Conservation (phyloP, 2,329 filamentous ascomycete genomes). For the Curvularia lunata region DNA sequence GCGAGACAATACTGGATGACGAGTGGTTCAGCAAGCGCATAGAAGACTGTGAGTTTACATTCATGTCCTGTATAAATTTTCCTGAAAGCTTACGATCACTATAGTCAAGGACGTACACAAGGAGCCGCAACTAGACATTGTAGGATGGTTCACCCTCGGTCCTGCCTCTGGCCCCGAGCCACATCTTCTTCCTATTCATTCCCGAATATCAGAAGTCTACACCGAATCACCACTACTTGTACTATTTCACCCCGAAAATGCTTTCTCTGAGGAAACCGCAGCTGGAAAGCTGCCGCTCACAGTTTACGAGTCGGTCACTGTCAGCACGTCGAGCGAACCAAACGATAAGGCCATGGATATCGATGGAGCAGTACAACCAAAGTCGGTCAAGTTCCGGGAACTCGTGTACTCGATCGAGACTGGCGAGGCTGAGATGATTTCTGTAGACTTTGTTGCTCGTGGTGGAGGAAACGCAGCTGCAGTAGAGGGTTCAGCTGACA, state of each 20-base stretch:
- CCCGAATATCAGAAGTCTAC: constrained; percentile 73
- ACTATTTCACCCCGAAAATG: constrained; percentile 76
- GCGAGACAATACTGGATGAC: constrained; percentile 67
- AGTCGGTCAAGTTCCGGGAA: constrained; percentile 75
- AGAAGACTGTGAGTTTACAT: constrained; percentile 74
- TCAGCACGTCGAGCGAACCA: constrained; percentile 39
- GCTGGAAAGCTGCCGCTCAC: constrained; percentile 87
- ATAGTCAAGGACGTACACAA: constrained; percentile 89
- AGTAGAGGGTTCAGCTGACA: constrained; percentile 43
- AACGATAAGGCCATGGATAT: constrained; percentile 60
- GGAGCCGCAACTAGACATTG: constrained; percentile 75
- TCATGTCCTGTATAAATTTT: not conserved
- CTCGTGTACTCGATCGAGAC: constrained; percentile 89
- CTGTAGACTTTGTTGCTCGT: constrained; percentile 88
- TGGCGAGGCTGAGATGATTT: constrained; percentile 96
- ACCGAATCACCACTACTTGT: constrained; percentile 90
- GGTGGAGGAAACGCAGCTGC: constrained; percentile 81
- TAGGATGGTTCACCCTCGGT: constrained; percentile 90
- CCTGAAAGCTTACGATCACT: constrained; percentile 10
- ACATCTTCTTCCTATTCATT: constrained; percentile 74
- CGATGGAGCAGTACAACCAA: constrained; percentile 64
- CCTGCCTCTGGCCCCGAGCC: constrained; percentile 72
- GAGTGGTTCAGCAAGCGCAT: constrained; percentile 78
- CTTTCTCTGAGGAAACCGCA: constrained; percentile 59
- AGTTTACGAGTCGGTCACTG: constrained; percentile 79